These are phyloP conservation scores for Cladosporium sp. DNA, from an alignment of 2,329 filamentous ascomycete genomes.

Conservation along the genomic window DNA sequence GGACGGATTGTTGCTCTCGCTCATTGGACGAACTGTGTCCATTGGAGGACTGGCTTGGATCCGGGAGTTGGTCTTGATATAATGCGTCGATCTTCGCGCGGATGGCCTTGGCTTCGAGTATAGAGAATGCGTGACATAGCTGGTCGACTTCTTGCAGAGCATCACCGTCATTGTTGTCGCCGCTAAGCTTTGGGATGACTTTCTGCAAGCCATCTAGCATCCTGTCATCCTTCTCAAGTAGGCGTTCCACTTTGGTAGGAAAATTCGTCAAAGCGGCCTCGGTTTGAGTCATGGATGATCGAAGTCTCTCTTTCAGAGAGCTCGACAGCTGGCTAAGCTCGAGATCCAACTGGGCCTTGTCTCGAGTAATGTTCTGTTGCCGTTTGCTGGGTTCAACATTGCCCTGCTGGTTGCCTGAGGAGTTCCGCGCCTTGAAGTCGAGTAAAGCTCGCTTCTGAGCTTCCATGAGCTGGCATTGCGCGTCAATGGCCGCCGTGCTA, in stretches of 20 bases:
- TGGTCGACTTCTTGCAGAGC: slow-evolving; percentile 52
- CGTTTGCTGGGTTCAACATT: slow-evolving; percentile 12
- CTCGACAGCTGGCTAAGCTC: slow-evolving; percentile 31
- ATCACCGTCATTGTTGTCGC: slow-evolving; percentile 42
- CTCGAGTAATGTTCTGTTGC: slow-evolving; percentile 30
- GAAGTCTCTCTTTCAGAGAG: slow-evolving; percentile 29
- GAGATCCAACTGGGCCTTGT: slow-evolving; percentile 41
- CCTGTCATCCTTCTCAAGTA: slow-evolving; percentile 54
- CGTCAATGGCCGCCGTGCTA: slow-evolving; percentile 61
- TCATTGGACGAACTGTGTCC: slow-evolving; percentile 47
- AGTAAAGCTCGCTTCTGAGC: slow-evolving; percentile 61
- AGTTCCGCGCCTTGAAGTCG: slow-evolving; percentile 45
- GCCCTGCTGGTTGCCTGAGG: slow-evolving; percentile 2
- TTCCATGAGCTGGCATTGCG: slow-evolving; percentile 59
- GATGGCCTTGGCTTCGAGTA: slow-evolving; percentile 38
- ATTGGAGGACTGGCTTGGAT: not conserved
- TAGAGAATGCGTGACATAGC: slow-evolving; percentile 47
- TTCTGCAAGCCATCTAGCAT: slow-evolving; percentile 63
- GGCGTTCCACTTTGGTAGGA: slow-evolving; percentile 49
- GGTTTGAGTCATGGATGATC: slow-evolving; percentile 45
- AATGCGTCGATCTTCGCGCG: slow-evolving; percentile 47
- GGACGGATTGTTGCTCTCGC: slow-evolving; percentile 43
- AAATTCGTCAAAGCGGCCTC: slow-evolving; percentile 44
- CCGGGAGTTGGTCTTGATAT: slow-evolving; percentile 34
- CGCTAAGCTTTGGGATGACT: slow-evolving; percentile 57